Conservation (phyloP, 148 eudicot genomes). For the Camellia granthamiana region DNA sequence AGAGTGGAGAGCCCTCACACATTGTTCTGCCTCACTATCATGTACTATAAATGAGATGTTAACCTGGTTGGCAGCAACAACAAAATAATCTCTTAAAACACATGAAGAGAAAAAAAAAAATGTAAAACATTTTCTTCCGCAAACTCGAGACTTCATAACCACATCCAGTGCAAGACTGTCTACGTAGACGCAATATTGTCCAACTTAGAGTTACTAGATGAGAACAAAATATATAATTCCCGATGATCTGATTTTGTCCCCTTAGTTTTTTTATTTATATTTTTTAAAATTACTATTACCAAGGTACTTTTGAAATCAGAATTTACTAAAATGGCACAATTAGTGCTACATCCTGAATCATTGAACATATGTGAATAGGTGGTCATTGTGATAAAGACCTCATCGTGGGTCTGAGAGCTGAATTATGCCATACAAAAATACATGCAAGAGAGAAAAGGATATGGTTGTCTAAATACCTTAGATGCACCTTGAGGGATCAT, state of each 20-base stretch:
- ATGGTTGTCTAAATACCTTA: slow-evolving; percentile 35
- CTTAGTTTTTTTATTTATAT: background rate
- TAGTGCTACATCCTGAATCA: background rate
- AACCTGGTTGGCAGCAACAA: slow-evolving; percentile 43
- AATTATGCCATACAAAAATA: background rate
- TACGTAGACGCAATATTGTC: background rate
- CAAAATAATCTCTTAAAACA: background rate
- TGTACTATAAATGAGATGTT: slow-evolving; percentile 91
- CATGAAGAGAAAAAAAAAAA: background rate
- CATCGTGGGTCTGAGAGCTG: background rate
- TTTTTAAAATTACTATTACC: background rate
- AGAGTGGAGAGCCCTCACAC: slow-evolving; percentile 80
- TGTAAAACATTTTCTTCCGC: background rate
- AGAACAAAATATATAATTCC: background rate
- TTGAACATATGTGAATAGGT: background rate
- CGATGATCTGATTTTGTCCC: background rate
- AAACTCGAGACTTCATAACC: background rate
- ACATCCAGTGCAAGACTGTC: background rate
- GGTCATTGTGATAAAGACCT: background rate
- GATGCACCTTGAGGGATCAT: slow-evolving; percentile 99
- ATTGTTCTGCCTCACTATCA: slow-evolving; percentile 80
- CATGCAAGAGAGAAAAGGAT: background rate
- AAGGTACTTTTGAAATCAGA: background rate
- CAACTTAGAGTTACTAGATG: background rate
- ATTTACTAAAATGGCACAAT: background rate